Percentiles rank a stretch among this genome's conserved stretches.
These are phyloP conservation scores for Heterobasidion parviporum DNA, from an alignment of 1,284 basidiomycete species.

Conservation along the genomic window DNA sequence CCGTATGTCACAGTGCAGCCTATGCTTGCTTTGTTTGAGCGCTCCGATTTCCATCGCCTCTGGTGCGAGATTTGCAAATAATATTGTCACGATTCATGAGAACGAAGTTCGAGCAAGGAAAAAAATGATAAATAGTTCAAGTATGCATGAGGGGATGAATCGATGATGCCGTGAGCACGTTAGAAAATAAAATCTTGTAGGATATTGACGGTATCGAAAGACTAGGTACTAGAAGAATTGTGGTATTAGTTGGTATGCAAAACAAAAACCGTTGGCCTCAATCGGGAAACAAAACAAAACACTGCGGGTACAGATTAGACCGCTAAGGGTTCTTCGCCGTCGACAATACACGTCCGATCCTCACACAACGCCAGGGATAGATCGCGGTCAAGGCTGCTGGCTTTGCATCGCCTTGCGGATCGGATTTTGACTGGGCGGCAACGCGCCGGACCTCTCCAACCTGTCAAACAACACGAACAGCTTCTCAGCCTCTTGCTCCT, in stretches of 20 bases:
- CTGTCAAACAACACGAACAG: conserved; percentile 86
- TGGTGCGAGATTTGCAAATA: neutral
- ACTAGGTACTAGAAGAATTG: too few relatives aligned
- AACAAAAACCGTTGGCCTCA: too few relatives aligned
- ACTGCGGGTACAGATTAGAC: too few relatives aligned
- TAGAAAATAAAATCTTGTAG: too few relatives aligned
- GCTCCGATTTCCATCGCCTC: neutral
- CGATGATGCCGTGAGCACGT: too few relatives aligned
- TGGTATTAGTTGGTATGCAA: too few relatives aligned
- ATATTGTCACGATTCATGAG: too few relatives aligned
- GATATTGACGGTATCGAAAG: too few relatives aligned
- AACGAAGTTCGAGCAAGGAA: too few relatives aligned
- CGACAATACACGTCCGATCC: neutral
- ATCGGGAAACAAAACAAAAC: too few relatives aligned
- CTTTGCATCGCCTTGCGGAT: conserved; percentile 58
- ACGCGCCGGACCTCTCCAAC: conserved; percentile 65
- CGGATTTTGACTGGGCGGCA: conserved; percentile 60
- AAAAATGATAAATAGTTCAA: too few relatives aligned
- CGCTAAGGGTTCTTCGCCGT: neutral
- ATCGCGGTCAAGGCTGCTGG: neutral
- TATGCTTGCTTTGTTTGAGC: neutral
- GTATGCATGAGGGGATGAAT: too few relatives aligned
- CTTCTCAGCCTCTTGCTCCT: conserved; percentile 84
- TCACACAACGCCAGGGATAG: neutral
- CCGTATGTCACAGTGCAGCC: neutral